Evolutionary conservation across 306 rosid species (phyloP).

Genomic region (Prunus salicina): DNA sequence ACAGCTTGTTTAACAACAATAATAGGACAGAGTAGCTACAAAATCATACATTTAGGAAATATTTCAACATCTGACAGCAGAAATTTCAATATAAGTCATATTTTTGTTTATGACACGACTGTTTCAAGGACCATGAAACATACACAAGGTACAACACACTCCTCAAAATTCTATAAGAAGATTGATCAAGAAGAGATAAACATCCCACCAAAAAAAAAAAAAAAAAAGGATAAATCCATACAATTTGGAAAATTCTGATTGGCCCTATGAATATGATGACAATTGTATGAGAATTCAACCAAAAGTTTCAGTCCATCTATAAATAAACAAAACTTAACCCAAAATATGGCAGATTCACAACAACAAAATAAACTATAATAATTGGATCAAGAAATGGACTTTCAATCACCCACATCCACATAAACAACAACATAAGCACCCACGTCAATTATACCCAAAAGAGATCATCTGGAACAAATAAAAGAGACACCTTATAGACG

Average conservation of each 20-base stretch:
- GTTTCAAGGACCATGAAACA: not conserved
- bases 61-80: not conserved
- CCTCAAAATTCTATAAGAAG: not conserved
- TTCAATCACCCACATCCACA: not conserved
- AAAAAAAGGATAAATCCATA: not conserved
- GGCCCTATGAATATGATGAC: not conserved
- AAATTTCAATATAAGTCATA: not conserved
- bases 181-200: not conserved
- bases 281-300: not conserved
- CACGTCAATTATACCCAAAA: slow-evolving; percentile 6
- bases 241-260: not conserved
- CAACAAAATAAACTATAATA: not conserved
- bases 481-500: not conserved
- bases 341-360: not conserved
- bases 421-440: not conserved
- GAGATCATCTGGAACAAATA: slow-evolving; percentile 19
- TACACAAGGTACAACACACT: not conserved
- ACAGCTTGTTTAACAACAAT: too few relatives aligned
- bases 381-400: not conserved
- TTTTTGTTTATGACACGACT: not conserved
- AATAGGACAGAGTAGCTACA: not conserved
- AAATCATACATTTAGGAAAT: not conserved
- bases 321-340: not conserved
- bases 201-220: not conserved
- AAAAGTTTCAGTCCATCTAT: not conserved